Evolutionary conservation across 306 rosid genomes (phyloP).

Genomic region (Trifolium subterraneum): DNA sequence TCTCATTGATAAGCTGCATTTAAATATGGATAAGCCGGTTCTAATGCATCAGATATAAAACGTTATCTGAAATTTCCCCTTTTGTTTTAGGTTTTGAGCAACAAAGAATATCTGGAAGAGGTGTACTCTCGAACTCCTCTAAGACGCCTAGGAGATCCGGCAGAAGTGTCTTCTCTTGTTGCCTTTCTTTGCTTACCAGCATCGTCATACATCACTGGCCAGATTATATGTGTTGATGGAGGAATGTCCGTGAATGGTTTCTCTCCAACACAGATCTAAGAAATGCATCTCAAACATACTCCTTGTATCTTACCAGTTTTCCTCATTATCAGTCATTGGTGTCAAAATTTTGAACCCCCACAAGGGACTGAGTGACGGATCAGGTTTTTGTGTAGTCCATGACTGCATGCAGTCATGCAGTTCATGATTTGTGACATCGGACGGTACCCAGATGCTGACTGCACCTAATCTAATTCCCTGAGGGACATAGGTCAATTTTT

Average conservation of each 20-base stretch:
- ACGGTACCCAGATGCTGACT: too few relatives aligned
- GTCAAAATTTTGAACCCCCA: background rate
- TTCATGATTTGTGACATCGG: too few relatives aligned
- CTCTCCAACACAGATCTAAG: conserved; percentile 48
- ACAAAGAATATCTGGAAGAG: conserved; percentile 64
- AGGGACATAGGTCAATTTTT: background rate
- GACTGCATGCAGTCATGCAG: too few relatives aligned
- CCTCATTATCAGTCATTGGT: background rate
- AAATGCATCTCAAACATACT: conserved; percentile 21
- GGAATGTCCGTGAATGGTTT: conserved; percentile 79
- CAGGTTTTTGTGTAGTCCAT: too few relatives aligned
- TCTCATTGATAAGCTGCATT: too few relatives aligned
- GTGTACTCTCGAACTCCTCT: conserved; percentile 78
- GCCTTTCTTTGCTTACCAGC: conserved; percentile 86
- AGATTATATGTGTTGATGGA: conserved; percentile 76
- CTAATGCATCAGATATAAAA: background rate
- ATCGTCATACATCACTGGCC: conserved; percentile 78
- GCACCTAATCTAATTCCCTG: too few relatives aligned
- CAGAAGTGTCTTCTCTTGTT: conserved; percentile 70
- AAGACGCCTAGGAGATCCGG: conserved; percentile 70
- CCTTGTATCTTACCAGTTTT: background rate
- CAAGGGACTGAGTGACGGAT: background rate
- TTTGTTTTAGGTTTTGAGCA: conserved; percentile 62
- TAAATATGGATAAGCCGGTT: too few relatives aligned
- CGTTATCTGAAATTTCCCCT: conserved; percentile 27